Base-by-base conservation (phyloP, 2,329 filamentous ascomycete genomes). In the Trichoderma koningii region DNA sequence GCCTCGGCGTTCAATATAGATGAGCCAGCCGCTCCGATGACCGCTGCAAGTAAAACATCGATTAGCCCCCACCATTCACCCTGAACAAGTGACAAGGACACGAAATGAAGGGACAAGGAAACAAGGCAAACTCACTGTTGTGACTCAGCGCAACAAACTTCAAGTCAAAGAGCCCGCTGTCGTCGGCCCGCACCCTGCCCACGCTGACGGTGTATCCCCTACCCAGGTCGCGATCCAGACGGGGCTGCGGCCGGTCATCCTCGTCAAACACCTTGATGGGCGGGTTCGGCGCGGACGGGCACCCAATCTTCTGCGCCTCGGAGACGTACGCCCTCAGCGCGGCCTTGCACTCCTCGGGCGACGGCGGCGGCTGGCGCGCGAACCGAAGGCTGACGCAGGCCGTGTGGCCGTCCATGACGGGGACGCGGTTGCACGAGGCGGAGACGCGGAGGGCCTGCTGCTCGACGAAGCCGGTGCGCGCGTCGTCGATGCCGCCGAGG, bases 1-100 rank as follows among this genome's bases (percentile, higher is more conserved):
- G 93, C 92, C 77, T 97, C 94, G 30, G 93, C 93, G 73, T 98
- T 98, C 71, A 98, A 78, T 78, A 98, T 97, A 38, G 92, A 96
- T 2, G 92, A 96, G 12, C 95, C 95, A n/a, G 94, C 93, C 38
- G 95, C 95, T 69, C 94, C 94, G 75, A 99, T 94, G 64, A 99
- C 90, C 67, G 94, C 88, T 87, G 5, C 3, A 38, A 38, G 17
- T 10, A 50, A 3, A 14, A 15, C 12, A 30, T 38, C 10, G 12
- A 34, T 21, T 55, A 21, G 12, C 41, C 21, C 15, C 5, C 15
- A 55, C n/a, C n/a, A 14, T 5, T 14, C 42, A 56, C 42, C 42
- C 44, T 23, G 21, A 34, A 41, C 15, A 42, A 45, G 19, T 14
- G 1, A 1, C 3, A 41, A 21, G 2, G 19, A 55, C 12, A 23